These are phyloP conservation scores for Moricandia arvensis DNA, from an alignment of 345 rosid species.

Conservation along the genomic window DNA sequence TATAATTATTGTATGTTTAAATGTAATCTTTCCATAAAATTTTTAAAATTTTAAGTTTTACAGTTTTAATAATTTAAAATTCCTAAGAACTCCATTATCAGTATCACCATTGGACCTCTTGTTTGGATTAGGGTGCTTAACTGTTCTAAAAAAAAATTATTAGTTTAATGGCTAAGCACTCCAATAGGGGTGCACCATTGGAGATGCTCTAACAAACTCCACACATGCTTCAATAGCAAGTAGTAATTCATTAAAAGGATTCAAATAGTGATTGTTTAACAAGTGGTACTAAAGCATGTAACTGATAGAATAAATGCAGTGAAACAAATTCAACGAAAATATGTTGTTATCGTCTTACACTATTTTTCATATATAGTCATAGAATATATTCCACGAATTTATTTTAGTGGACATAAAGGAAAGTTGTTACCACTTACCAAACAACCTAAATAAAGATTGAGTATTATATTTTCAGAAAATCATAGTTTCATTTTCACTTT, in stretches of 20 bases:
- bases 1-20: too few relatives aligned
- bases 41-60: too few relatives aligned
- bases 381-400: background rate
- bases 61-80: too few relatives aligned
- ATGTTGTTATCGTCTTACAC: background rate
- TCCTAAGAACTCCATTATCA: too few relatives aligned
- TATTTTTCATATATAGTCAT: background rate
- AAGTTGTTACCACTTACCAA: background rate
- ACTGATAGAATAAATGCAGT: background rate
- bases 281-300: background rate
- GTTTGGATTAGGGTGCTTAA: too few relatives aligned
- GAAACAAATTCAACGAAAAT: background rate
- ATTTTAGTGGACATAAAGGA: background rate
- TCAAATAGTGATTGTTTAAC: background rate
- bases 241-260: background rate
- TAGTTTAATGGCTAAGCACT: too few relatives aligned
- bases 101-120: too few relatives aligned
- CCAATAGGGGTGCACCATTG: too few relatives aligned
- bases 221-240: background rate
- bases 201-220: background rate
- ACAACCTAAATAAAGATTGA: background rate
- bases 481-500: background rate
- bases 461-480: background rate
- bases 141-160: too few relatives aligned
- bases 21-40: too few relatives aligned